Evolutionary conservation across 306 rosid species (phyloP), one percentile per base, ranked within the genome.

Genomic region (Lathyrus aphaca): DNA sequence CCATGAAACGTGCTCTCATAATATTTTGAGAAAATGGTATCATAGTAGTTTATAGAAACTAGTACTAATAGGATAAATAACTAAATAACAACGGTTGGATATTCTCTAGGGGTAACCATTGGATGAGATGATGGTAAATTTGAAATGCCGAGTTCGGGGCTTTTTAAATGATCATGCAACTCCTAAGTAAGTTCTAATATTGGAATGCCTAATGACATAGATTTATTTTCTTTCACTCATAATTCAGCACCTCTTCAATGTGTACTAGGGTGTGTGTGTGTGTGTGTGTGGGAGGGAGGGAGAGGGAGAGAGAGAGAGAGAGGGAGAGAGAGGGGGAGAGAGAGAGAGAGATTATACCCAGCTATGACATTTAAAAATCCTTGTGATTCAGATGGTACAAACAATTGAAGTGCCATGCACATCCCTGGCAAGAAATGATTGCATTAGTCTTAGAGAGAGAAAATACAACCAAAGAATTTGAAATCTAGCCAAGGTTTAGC

Each of bases 351-450:
- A 25, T 43, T 51, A 54, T 85, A 90, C 98, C 98, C 96, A 48
- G 89, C 88, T 84, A 92, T 68, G 77, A 87, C 89, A 76, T 86
- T 85, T 43, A 92, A 74, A 82, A 81, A 82, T 69, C 98, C 98
- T 62, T 71, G 93, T 46, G 98, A 88, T 74, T 82, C 71, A 43
- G 84, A 69, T 17, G 92, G 90, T 69, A 82, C 69, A 84, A 84
- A 90, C 58, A 92, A 86, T 78, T 94, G 98, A 81, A 94, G 82
- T 30, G 96, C 88, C 97, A 94, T 94, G 84, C 97, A 94, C 90
- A 94, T 86, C 83, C 97, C 97, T 94, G 83, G 54, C 71, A 79
- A 71, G 29, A 75, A 77, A 66, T n/a, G 54, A 64, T 25, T 46
- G 74, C 63, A 23, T 61, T 37, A 69, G 60, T 76, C 72, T 50